Percentiles rank a stretch among this genome's conserved stretches.
Evolutionary conservation across 2,329 filamentous ascomycete species (phyloP).

Genomic region (Alternaria panax): DNA sequence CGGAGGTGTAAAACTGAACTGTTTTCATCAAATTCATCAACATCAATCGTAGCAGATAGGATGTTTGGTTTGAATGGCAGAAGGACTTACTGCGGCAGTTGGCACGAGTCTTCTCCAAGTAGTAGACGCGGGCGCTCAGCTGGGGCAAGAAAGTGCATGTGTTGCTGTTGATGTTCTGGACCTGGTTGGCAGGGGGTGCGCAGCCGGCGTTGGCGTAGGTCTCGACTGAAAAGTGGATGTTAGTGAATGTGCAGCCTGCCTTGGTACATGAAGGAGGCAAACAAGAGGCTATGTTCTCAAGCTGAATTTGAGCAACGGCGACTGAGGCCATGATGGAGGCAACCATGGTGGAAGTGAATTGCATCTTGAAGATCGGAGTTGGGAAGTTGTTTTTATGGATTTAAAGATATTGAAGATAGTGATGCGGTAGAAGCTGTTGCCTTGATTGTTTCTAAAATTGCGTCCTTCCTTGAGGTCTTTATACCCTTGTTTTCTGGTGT

Average conservation of each 20-base stretch:
- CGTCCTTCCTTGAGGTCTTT: not conserved
- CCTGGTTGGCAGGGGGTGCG: not conserved
- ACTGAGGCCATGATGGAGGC: slow-evolving; percentile 11
- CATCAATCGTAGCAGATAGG: not conserved
- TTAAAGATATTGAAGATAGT: not conserved
- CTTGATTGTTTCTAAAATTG: not conserved
- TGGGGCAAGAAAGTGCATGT: slow-evolving; percentile 3
- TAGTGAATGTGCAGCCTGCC: not conserved
- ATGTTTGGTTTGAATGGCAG: not conserved
- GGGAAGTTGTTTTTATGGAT: not conserved
- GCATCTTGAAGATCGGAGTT: slow-evolving; percentile 5
- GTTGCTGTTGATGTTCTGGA: slow-evolving; percentile 15
- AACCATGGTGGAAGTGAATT: slow-evolving; percentile 8
- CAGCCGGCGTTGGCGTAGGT: slow-evolving; percentile 4
- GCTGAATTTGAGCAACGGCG: slow-evolving; percentile 5
- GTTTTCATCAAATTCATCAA: not conserved
- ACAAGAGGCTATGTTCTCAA: slow-evolving; percentile 15
- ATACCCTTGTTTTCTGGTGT: not conserved
- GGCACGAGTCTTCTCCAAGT: slow-evolving; percentile 10
- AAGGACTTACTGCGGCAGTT: slow-evolving; percentile 9
- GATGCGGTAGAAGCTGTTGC: not conserved
- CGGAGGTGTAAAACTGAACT: slow-evolving; percentile 6
- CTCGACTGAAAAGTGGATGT: slow-evolving; percentile 1
- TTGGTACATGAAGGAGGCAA: not conserved
- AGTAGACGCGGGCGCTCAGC: slow-evolving; percentile 8